phyloP scores from a whole-genome alignment of 2,329 filamentous ascomycete species.

The Phaeosphaeriaceae sp. region DNA sequence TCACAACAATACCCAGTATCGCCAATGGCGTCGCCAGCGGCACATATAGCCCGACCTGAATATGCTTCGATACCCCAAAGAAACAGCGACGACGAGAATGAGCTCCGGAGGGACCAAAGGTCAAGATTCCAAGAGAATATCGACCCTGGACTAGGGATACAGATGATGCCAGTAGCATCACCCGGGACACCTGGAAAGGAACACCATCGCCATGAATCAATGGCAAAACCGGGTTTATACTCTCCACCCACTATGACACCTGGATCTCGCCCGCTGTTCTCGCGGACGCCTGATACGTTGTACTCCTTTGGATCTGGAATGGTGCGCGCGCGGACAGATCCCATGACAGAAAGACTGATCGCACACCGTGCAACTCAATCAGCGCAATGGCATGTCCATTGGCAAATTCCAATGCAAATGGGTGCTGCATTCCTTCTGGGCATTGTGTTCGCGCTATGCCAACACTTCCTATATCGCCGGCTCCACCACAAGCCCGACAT shows the following conservation, averaged over 20 bases:
- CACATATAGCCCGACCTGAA: conserved; percentile 18
- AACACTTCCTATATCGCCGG: conserved; percentile 42
- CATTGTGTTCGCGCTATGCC: conserved; percentile 36
- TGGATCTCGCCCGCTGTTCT: conserved; percentile 18
- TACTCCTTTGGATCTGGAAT: conserved; percentile 28
- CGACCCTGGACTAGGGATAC: conserved; percentile 35
- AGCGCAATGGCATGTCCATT: conserved; percentile 43
- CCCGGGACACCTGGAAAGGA: conserved; percentile 31
- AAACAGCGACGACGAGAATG: conserved; percentile 23
- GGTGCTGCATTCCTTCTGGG: conserved; percentile 35
- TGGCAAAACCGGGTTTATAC: conserved; percentile 23
- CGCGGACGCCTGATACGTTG: conserved; percentile 28
- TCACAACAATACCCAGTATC: conserved; percentile 13
- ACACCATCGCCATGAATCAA: conserved; percentile 21
- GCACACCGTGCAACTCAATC: conserved; percentile 40
- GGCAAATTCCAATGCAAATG: conserved; percentile 44
- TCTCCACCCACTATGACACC: conserved; percentile 19
- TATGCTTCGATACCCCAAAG: conserved; percentile 23
- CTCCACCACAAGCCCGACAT: conserved; percentile 33
- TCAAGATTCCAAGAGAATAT: conserved; percentile 24
- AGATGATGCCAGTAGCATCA: conserved; percentile 30
- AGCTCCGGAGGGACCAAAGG: conserved; percentile 14
- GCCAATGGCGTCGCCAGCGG: conserved; percentile 25
- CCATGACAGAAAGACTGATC: conserved; percentile 40
- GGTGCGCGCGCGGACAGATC: conserved; percentile 34